Evolutionary conservation across 2,329 filamentous ascomycete genomes (phyloP).

Genomic region (Trichoderma semiorbis): DNA sequence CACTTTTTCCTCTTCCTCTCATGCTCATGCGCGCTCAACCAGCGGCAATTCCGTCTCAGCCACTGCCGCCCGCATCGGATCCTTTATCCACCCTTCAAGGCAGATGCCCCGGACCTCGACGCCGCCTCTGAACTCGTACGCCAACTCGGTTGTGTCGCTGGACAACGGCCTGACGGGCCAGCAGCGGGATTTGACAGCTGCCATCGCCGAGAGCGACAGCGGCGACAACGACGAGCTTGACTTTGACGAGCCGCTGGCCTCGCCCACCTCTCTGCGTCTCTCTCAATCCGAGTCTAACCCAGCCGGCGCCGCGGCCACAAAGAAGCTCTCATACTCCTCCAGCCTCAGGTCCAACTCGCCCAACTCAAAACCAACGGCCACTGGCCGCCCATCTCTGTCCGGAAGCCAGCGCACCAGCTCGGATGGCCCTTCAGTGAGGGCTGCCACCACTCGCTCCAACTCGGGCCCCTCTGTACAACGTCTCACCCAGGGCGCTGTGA

Average conservation of each 20-base stretch:
- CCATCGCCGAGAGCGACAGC: slow-evolving; percentile 40
- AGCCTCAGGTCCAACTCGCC: slow-evolving; percentile 5
- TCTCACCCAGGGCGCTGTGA: slow-evolving; percentile 38
- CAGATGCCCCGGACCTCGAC: slow-evolving; percentile 60
- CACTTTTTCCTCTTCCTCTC: slow-evolving; percentile 38
- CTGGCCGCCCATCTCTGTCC: slow-evolving; percentile 30
- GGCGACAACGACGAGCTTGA: slow-evolving; percentile 36
- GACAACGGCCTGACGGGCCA: slow-evolving; percentile 36
- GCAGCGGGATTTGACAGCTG: slow-evolving; percentile 44
- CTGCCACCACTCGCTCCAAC: slow-evolving; percentile 29
- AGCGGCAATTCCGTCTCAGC: slow-evolving; percentile 56
- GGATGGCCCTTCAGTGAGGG: slow-evolving; percentile 31
- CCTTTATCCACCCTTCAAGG: slow-evolving; percentile 63
- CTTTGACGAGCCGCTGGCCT: slow-evolving; percentile 22
- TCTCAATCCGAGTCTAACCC: slow-evolving; percentile 20
- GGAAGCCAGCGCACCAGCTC: slow-evolving; percentile 35
- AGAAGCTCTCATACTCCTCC: slow-evolving; percentile 16
- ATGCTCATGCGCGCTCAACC: slow-evolving; percentile 57
- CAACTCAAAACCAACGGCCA: neutral
- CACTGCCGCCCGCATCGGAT: slow-evolving; percentile 48
- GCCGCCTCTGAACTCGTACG: slow-evolving; percentile 55
- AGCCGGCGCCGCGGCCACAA: neutral
- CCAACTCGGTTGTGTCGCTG: slow-evolving; percentile 53
- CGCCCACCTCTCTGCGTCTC: slow-evolving; percentile 20
- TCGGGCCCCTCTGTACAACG: slow-evolving; percentile 30